A percentile compares a stretch with the other conserved stretches of the same genome.
Conservation (phyloP, 1,139 yeast genomes). For the Debaryomyces sp. region DNA sequence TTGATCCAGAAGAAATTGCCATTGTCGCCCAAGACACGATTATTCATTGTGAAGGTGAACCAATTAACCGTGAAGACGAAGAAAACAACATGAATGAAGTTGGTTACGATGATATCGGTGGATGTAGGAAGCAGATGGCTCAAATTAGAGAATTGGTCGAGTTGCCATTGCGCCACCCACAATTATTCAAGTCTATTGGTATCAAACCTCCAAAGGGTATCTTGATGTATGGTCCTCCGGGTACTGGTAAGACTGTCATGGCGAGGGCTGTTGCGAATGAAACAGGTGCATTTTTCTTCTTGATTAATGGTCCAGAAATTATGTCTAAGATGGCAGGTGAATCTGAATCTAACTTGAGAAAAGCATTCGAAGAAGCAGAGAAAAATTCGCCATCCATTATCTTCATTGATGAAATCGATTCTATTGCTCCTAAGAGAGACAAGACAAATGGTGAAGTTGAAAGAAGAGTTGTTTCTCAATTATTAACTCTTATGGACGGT, state of each 20-base stretch:
- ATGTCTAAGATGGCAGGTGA: slow-evolving; percentile 99
- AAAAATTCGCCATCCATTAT: slow-evolving; percentile 97
- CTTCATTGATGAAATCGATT: slow-evolving; percentile 97
- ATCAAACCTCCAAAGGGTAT: slow-evolving; percentile 97
- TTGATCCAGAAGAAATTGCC: slow-evolving; percentile 96
- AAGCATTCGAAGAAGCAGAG: slow-evolving; percentile 99
- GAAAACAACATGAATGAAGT: slow-evolving; percentile 95
- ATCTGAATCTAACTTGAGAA: slow-evolving; percentile 94
- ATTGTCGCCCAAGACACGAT: slow-evolving; percentile 98
- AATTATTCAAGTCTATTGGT: slow-evolving; percentile 93
- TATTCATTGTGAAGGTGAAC: slow-evolving; percentile 99
- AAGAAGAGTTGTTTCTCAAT: slow-evolving; percentile 97
- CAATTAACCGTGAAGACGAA: slow-evolving; percentile 98
- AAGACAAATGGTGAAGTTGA: slow-evolving; percentile 98
- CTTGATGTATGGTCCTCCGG: slow-evolving; percentile 98
- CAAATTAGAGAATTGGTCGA: slow-evolving; percentile 97
- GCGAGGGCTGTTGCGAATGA: slow-evolving; percentile 99
- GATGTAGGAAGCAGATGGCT: slow-evolving; percentile 98
- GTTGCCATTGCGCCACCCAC: slow-evolving; percentile 96
- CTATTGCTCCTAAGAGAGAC: slow-evolving; percentile 99
- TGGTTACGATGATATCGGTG: slow-evolving; percentile 99
- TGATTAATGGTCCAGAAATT: slow-evolving; percentile 99
- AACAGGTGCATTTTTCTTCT: slow-evolving; percentile 97
- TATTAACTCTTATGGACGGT: slow-evolving; percentile 97
- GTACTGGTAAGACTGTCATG: slow-evolving; percentile 99